Evolutionary conservation across 768 basidiomycete species (phyloP).

Genomic region (Rhizopogon vesiculosus): DNA sequence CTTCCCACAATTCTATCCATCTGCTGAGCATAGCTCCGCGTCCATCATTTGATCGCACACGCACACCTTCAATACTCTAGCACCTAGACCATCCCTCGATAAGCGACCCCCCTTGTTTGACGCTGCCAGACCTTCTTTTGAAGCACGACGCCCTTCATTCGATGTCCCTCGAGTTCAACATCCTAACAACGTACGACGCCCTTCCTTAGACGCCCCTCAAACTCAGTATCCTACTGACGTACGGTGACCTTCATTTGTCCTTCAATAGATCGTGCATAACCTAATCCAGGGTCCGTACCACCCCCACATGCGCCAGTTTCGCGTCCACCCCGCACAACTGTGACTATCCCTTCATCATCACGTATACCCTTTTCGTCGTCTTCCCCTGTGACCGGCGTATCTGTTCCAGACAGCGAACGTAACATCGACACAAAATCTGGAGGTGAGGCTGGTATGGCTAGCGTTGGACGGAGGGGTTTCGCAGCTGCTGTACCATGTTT

Average conservation of each 20-base stretch:
- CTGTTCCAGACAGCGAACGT: conserved; percentile 8
- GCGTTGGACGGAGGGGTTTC: conserved; percentile 83
- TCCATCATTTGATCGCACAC: conserved; percentile 13
- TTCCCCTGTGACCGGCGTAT: conserved; percentile 7
- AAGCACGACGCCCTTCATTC: conserved; percentile 7
- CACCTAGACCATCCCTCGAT: conserved; percentile 12
- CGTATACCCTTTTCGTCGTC: neutral
- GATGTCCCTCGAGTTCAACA: conserved; percentile 5
- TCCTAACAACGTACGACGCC: neutral
- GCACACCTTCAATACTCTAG: conserved; percentile 11
- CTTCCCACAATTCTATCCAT: neutral
- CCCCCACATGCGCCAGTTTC: neutral
- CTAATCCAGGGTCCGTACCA: neutral
- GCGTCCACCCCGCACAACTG: conserved; percentile 3
- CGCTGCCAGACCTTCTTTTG: neutral
- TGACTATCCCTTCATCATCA: too few species aligned
- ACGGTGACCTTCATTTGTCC: conserved; percentile 10
- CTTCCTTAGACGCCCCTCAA: conserved; percentile 9
- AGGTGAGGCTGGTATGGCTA: conserved; percentile 85
- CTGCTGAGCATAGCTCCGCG: conserved; percentile 9
- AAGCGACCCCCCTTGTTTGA: conserved; percentile 4
- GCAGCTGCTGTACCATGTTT: conserved; percentile 59
- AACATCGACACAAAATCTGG: conserved; percentile 68
- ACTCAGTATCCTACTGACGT: neutral
- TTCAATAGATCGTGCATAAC: neutral